phyloP scores from a whole-genome alignment of 129 eudicot genomes.

The Calendula officinalis region DNA sequence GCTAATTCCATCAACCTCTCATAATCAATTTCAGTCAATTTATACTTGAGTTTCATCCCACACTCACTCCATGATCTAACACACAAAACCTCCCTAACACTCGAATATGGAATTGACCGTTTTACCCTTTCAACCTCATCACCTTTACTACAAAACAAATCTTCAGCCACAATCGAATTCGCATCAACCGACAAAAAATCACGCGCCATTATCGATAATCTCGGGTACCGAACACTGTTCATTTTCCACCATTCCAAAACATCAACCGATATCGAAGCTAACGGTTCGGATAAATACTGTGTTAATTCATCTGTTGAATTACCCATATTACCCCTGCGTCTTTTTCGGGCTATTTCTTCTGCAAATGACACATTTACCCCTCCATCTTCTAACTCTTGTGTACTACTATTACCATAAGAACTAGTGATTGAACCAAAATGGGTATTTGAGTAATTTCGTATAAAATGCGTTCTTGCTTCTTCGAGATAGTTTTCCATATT shows the following conservation, averaged over 20 bases:
- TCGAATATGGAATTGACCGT: constrained; percentile 40
- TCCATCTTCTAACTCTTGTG: constrained; percentile 58
- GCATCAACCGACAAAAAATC: constrained; percentile 82
- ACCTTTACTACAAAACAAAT: constrained; percentile 69
- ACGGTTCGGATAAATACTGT: constrained; percentile 79
- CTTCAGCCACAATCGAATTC: constrained; percentile 65
- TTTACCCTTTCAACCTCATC: constrained; percentile 68
- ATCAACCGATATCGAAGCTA: constrained; percentile 73
- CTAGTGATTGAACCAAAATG: constrained; percentile 51
- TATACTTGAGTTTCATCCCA: constrained; percentile 69
- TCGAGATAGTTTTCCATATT: constrained; percentile 68
- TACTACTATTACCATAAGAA: constrained; percentile 41
- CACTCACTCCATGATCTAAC: constrained; percentile 72
- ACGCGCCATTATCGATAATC: constrained; percentile 88
- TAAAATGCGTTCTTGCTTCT: constrained; percentile 72
- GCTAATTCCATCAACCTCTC: constrained; percentile 80
- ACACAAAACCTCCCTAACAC: constrained; percentile 52
- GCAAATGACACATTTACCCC: constrained; percentile 75
- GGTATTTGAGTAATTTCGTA: constrained; percentile 57
- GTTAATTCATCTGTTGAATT: constrained; percentile 76
- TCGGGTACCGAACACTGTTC: constrained; percentile 72
- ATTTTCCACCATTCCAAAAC: constrained; percentile 96
- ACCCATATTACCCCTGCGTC: constrained; percentile 69
- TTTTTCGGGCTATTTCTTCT: constrained; percentile 92
- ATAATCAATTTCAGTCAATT: constrained; percentile 70